Evolutionary conservation across 257 asterid genomes (phyloP), one percentile per base, ranked within the genome.

Genomic region (Nicotiana noctiflora): DNA sequence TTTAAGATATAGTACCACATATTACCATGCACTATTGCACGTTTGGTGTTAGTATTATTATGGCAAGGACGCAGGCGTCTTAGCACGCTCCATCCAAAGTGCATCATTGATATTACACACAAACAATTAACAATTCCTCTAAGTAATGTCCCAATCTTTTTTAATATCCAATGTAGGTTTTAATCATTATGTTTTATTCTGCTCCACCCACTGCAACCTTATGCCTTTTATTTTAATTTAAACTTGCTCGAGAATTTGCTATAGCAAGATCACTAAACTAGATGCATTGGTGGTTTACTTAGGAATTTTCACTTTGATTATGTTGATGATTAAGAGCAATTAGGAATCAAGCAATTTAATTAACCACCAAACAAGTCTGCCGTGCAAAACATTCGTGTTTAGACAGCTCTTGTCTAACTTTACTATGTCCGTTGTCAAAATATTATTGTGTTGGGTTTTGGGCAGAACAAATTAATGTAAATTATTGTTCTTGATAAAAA

Each of bases 31-130:
- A 70, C 59, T 44, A 21, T 70, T 55, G 19, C 77, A 70, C 77
- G 77, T 70, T 44, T 70, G 59, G 7, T 70, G 77, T 44, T 40
- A 70, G 57, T 44, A 70, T 70, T 70, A 70, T 70, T 44, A 70
- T 70, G 59, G 77, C 77, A 70, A 40, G 59, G 77, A 70, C 10
- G 77, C 77, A 70, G 77, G 77, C 77, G 77, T 40, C 34, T 6
- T 21, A 70, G 77, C 77, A 70, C 77, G 77, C 77, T 13, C 77
- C 59, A 70, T 46, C 34, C 59, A 21, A 44, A 40, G 59, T 70
- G 77, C 77, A 70, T 44, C 31, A 70, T 70, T 17, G 3, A 12
- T 21, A 19, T 70, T 31, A 37, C 77, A 68, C 57, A 68, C 57
- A 68, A n/a, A 68, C 77, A 68, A 68, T 68, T 51, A 17, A 21